Evolutionary conservation across 202 grass and related monocot species (phyloP), one percentile per base, ranked within the genome.

Genomic region (Brachypodium distachyon): DNA sequence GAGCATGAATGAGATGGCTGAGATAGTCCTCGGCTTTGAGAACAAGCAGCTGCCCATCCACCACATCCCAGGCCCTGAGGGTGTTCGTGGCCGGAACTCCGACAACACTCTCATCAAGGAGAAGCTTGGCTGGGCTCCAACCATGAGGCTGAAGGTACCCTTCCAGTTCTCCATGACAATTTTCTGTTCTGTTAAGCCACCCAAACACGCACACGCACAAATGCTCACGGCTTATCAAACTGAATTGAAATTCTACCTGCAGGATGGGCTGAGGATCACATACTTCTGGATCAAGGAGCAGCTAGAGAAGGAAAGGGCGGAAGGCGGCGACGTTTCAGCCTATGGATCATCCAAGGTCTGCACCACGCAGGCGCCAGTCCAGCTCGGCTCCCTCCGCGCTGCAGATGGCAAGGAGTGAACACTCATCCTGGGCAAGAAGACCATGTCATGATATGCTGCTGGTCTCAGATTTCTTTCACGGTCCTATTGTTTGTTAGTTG

Each of bases 201-300:
- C 21, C 13, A 31, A 83, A 54, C 22, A 27, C 14, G 37, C 4
- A 43, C 41, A 43, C 33, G 1, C 18, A 61, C 21, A 65, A 28
- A 64, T 40, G 47, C 32, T 59, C 37, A 57, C 48, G 1, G 17
- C n/a, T 49, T 14, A 25, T 54, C 8, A 29, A 73, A 87, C 12
- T 55, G 23, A 58, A 42, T 32, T 42, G 4, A 69, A 69, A 69
- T 73, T 40, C 28, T 77, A 14, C 38, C 43, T 25, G 69, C 61
- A 97, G 94, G 91, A 97, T 28, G 94, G 94, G 1, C 75, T 97
- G 57, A 91, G 79, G 44, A 84, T 97, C 79, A 97, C 94, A 17
- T 97, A 97, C 76, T 94, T 77, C 59, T 97, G 94, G 94, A 97
- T 97, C 57, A 97, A 90, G 75, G 94, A 94, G 65, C 94, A 97